Evolutionary conservation across 2,329 filamentous ascomycete species (phyloP), one percentile per base, ranked within the genome.

Genomic region (Arachnomyces sp.): DNA sequence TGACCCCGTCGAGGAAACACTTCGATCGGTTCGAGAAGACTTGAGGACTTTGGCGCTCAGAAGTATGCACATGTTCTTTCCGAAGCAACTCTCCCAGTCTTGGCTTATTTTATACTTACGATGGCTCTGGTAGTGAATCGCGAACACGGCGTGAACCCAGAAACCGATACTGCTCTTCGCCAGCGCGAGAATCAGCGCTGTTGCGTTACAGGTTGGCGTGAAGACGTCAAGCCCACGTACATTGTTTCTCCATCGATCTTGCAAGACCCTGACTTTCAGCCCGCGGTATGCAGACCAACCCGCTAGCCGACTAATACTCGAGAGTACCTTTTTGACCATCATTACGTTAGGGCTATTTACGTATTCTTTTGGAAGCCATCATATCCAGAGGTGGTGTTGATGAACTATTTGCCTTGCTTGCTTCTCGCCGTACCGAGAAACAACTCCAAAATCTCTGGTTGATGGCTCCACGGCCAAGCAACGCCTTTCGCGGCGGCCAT

Each of bases 51-150:
- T 47, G 31, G 36, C 32, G 9, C 20, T 13, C 4, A 45, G 42
- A 38, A 40, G 42, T 45, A 43, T 31, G 43, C 6, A 42, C 30
- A 55, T n/a, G n/a, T n/a, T n/a, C n/a, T n/a, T n/a, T n/a, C n/a
- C n/a, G 9, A 5, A 9, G 20, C 20, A 25, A 25, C 5, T 25
- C 20, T 5, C 5, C 5, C 9, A 5, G 20, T 5, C 9, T 25
- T 5, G 5, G 12, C 12, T 5, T 6, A 15, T 28, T 13, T 32
- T 32, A 31, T 25, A 33, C 6, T 20, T n/a, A n/a, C 20, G 16
- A 31, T 13, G 3, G 32, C 25, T 16, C 11, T 39, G 9, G 14
- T 16, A 47, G 42, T 42, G 28, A 34, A 14, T 16, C 36, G 33
- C 9, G 33, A 39, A 7, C 17, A 40, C 7, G 17, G 14, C 2